These are phyloP conservation scores for Breviolum minutum DNA, from an alignment of 73 alveolate genomes.

Conservation along the genomic window DNA sequence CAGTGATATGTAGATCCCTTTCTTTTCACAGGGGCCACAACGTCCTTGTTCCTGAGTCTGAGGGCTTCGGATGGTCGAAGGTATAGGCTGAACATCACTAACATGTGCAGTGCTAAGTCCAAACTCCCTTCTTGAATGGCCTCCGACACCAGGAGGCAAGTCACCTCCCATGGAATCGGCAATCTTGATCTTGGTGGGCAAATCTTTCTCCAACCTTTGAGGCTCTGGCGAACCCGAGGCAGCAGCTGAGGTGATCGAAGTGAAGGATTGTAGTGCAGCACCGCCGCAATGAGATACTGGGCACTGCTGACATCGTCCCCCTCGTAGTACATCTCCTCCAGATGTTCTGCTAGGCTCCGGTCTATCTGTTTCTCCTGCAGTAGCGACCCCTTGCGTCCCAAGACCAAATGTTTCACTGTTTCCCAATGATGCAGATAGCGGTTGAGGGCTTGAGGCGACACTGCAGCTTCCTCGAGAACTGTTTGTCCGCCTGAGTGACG, in stretches of 20 bases:
- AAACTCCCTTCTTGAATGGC: too few relatives aligned
- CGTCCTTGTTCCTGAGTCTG: neutral
- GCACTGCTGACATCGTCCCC: constrained; percentile 32
- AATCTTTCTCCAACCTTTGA: neutral
- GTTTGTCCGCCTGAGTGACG: too few relatives aligned
- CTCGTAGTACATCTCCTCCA: neutral
- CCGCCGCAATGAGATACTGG: neutral
- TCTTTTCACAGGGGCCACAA: neutral
- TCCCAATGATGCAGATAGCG: too few relatives aligned
- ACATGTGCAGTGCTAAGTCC: neutral
- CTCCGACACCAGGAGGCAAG: neutral
- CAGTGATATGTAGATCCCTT: neutral
- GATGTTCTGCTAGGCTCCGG: neutral
- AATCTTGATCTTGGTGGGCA: neutral
- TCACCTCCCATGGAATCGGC: constrained; percentile 1
- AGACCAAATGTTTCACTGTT: too few relatives aligned
- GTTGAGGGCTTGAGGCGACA: too few relatives aligned
- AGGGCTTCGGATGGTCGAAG: neutral
- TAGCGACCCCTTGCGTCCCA: too few relatives aligned
- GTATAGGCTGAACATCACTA: neutral
- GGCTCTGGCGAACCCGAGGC: neutral
- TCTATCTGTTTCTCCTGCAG: neutral
- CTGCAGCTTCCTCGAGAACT: too few relatives aligned
- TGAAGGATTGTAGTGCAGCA: neutral
- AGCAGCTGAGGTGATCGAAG: neutral